Conservation (phyloP, 2,329 filamentous ascomycete species). For the Alternaria atra region DNA sequence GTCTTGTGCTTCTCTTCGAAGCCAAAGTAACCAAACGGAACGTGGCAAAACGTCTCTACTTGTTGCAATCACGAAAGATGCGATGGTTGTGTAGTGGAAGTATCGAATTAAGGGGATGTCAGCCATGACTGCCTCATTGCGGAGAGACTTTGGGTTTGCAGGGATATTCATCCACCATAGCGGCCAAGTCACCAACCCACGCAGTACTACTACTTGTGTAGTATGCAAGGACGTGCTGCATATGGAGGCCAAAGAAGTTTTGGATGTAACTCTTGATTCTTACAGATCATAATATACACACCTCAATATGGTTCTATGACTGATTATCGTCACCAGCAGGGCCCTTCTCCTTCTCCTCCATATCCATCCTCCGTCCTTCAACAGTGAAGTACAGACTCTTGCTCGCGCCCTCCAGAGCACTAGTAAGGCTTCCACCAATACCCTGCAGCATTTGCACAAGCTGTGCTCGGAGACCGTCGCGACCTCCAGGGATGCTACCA, state of each 20-base stretch:
- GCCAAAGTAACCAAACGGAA: too few relatives aligned
- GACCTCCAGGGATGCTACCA: slow-evolving; percentile 79
- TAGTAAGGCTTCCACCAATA: slow-evolving; percentile 79
- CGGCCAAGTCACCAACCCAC: too few relatives aligned
- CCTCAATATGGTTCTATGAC: slow-evolving; percentile 9
- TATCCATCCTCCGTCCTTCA: slow-evolving; percentile 79
- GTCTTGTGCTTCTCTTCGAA: too few relatives aligned
- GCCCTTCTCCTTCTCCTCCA: slow-evolving; percentile 74
- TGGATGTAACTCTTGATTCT: background rate
- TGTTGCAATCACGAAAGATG: background rate
- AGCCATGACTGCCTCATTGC: background rate
- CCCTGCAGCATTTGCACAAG: slow-evolving; percentile 83
- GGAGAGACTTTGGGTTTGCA: background rate
- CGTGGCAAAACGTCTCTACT: too few relatives aligned
- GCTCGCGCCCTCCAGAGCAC: slow-evolving; percentile 78
- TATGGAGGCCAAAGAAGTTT: background rate
- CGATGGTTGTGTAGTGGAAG: background rate
- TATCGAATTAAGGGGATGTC: background rate
- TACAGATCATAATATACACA: background rate
- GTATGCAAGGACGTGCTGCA: too few relatives aligned
- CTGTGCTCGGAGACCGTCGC: slow-evolving; percentile 82
- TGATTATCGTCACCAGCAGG: slow-evolving; percentile 28
- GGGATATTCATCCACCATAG: background rate
- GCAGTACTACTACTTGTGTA: background rate
- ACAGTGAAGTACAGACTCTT: slow-evolving; percentile 88